Percentiles rank a stretch among this genome's conserved stretches.
Conservation (phyloP, 2,329 filamentous ascomycete genomes). For the Sphaerostilbella broomeana region DNA sequence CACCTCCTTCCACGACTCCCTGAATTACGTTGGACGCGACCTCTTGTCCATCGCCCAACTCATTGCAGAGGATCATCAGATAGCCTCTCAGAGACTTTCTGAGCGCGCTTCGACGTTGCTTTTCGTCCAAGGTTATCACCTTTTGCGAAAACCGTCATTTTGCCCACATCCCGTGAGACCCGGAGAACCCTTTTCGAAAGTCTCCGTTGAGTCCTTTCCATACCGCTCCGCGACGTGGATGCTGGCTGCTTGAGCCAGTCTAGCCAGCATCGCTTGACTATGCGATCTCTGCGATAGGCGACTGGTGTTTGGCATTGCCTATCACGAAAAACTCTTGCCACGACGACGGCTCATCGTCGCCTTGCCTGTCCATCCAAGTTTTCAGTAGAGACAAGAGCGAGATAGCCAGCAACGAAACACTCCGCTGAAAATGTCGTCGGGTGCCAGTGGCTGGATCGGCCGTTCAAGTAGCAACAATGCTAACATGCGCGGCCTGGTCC, state of each 20-base stretch:
- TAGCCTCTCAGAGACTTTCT: no score
- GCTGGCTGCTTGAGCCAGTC: slow-evolving; percentile 22
- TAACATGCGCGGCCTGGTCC: slow-evolving; percentile 79
- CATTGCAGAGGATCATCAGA: not conserved
- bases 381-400: not conserved
- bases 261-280: slow-evolving; percentile 23
- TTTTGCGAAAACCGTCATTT: no score
- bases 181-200: no score
- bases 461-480: slow-evolving; percentile 58
- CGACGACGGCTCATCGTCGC: slow-evolving; percentile 4
- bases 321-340: slow-evolving; percentile 9
- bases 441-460: slow-evolving; percentile 56
- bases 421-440: slow-evolving; percentile 44
- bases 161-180: no score
- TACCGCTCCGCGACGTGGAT: slow-evolving; percentile 17
- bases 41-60: slow-evolving; percentile 1
- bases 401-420: not conserved
- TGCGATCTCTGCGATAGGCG: slow-evolving; percentile 26
- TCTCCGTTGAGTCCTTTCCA: no score
- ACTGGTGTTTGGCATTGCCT: slow-evolving; percentile 18
- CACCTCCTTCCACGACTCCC: slow-evolving; percentile 8
- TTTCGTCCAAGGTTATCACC: no score
- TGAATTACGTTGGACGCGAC: slow-evolving; percentile 11
- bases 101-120: no score
- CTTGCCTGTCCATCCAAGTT: not conserved